Percentiles rank a stretch among this genome's conserved stretches.
Conservation (phyloP, 1,284 basidiomycete genomes). For the Rhizopogon parksii region DNA sequence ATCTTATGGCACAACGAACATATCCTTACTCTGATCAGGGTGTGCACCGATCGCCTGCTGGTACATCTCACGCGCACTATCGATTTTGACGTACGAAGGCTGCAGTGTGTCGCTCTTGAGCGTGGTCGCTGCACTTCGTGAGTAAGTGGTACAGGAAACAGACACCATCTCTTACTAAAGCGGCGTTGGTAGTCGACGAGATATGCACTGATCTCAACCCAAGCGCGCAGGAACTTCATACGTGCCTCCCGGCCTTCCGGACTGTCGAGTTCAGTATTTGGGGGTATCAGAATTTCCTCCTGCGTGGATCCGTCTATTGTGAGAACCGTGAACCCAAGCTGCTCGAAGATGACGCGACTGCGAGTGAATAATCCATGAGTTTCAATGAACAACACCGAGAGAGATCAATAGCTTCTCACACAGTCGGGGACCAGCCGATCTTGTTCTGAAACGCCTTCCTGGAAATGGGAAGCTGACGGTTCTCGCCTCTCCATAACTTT, state of each 20-base stretch:
- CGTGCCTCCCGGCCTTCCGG: slow-evolving; percentile 44
- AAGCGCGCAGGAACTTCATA: slow-evolving; percentile 61
- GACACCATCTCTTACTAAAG: slow-evolving; percentile 32
- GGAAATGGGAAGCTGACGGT: slow-evolving; percentile 45
- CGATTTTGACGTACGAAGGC: slow-evolving; percentile 44
- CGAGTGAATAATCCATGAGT: slow-evolving; percentile 10
- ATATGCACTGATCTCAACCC: slow-evolving; percentile 70
- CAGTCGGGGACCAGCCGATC: slow-evolving; percentile 55
- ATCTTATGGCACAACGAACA: neutral
- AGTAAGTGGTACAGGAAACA: slow-evolving; percentile 4
- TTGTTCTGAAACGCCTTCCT: slow-evolving; percentile 53
- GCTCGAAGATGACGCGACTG: slow-evolving; percentile 50
- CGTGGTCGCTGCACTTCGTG: slow-evolving; percentile 23
- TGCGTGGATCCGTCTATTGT: no score
- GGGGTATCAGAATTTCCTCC: slow-evolving; percentile 45
- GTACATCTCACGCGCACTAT: slow-evolving; percentile 59
- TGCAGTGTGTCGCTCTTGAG: slow-evolving; percentile 37
- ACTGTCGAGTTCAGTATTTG: slow-evolving; percentile 41
- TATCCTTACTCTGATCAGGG: slow-evolving; percentile 58
- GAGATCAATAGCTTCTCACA: slow-evolving; percentile 38
- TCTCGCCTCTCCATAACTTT: slow-evolving; percentile 64
- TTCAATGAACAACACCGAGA: slow-evolving; percentile 7
- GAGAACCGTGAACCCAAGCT: slow-evolving; percentile 44
- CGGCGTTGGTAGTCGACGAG: slow-evolving; percentile 48
- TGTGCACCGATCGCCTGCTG: slow-evolving; percentile 68